Percentiles rank a stretch among this genome's conserved stretches.
phyloP scores from a whole-genome alignment of 495 filamentous ascomycete species.

The Sphaerosporella brunnea region DNA sequence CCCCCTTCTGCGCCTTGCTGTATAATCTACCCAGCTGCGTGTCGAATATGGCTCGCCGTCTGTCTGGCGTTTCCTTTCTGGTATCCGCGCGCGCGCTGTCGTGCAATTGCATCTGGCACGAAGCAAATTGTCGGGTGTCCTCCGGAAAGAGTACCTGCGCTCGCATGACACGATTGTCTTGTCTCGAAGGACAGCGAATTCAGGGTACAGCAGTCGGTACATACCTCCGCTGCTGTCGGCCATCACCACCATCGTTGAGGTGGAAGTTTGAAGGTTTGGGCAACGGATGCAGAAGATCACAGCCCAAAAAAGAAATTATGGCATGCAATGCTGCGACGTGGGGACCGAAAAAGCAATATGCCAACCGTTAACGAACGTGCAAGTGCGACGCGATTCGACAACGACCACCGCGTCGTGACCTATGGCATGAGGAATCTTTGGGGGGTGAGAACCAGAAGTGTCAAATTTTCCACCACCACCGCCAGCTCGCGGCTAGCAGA shows the following conservation, averaged over 20 bases:
- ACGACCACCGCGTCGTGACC: background rate
- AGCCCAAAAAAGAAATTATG: slow-evolving; percentile 4
- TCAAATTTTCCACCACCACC: background rate
- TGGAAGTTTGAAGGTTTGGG: background rate
- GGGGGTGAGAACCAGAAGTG: background rate
- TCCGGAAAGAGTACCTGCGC: slow-evolving; percentile 1
- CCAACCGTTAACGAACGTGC: slow-evolving; percentile 7
- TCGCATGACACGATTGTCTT: slow-evolving; percentile 2
- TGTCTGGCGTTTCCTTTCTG: background rate
- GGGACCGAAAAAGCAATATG: slow-evolving; percentile 3
- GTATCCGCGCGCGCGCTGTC: background rate
- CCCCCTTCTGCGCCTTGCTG: background rate
- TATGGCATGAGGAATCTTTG: background rate
- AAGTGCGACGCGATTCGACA: slow-evolving; percentile 1
- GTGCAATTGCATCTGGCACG: background rate
- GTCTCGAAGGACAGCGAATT: background rate
- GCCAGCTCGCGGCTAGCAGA: background rate
- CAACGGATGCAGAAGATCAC: slow-evolving; percentile 1
- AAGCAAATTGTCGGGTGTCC: background rate
- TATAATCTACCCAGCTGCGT: background rate
- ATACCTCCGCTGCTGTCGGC: background rate
- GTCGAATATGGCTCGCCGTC: background rate
- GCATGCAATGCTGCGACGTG: slow-evolving; percentile 3
- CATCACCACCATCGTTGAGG: background rate
- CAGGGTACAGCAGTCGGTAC: background rate